Evolutionary conservation across 2,329 filamentous ascomycete genomes (phyloP), one percentile per base, ranked within the genome.

Genomic region (Sclerotinia minor): DNA sequence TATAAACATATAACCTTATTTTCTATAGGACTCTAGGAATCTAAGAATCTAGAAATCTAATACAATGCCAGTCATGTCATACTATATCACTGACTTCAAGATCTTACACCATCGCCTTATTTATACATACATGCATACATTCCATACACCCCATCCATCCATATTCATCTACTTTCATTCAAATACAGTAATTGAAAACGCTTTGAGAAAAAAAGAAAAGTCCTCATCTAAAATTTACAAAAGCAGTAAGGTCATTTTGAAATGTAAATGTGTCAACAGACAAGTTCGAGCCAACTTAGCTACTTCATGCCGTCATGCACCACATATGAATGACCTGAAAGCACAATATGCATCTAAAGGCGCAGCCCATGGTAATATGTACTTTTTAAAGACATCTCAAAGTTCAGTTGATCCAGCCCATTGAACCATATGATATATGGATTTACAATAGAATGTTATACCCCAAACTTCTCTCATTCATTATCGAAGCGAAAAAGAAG

Each of bases 401-500:
- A 21, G 21, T 50, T 61, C 45, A 38, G 38, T 61, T 26, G 58
- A 50, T 66, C 64, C 54, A 61, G 61, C 35, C 24, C n/a, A 41
- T 41, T 54, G 55, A 67, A 38, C 24, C 35, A 44, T 35, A 15
- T 26, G 26, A 13, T 24, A 24, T 53, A 21, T 24, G 49, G 35
- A n/a, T 24, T 66, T 54, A 54, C 19, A 67, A 61, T 54, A 44
- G 45, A 61, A 67, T 54, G 35, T 17, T 45, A 61, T 44, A n/a
- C 38, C 19, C 64, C 65, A 67, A 67, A 54, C 65, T 53, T 50
- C 47, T 45, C 49, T 44, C 32, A n/a, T 49, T 35, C 54, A 24
- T 53, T 45, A 53, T 55, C 55, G 47, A 67, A 61, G 55, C 65
- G n/a, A 19, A 65, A 61, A 67, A 19, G 38, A 61, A 67, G n/a